Percentiles rank a stretch among this genome's conserved stretches.
Evolutionary conservation across 2,329 filamentous ascomycete genomes (phyloP).

Genomic region (Setomelanomma holmii): DNA sequence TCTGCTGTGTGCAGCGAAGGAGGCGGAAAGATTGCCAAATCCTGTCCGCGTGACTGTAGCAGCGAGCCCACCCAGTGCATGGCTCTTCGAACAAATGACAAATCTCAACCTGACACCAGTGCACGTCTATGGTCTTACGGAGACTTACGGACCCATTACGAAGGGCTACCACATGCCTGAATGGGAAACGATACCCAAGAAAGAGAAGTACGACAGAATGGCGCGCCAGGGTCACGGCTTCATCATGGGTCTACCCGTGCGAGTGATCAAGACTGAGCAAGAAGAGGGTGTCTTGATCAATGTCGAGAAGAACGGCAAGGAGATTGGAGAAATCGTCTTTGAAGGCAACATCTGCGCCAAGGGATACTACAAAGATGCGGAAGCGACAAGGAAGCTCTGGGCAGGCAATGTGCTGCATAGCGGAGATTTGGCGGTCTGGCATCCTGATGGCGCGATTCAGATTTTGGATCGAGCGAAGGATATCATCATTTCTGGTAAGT

Average conservation of each 20-base stretch:
- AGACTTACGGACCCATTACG: conserved; percentile 95
- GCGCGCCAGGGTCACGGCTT: conserved; percentile 94
- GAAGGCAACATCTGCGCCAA: conserved; percentile 89
- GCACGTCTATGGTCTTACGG: conserved; percentile 86
- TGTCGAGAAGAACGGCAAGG: conserved; percentile 72
- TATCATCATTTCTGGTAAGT: conserved; percentile 90
- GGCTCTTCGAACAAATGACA: conserved; percentile 94
- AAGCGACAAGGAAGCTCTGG: conserved; percentile 86
- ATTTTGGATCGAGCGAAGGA: conserved; percentile 95
- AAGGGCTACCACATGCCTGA: conserved; percentile 87
- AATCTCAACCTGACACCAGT: conserved; percentile 85
- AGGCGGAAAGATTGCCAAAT: conserved; percentile 72
- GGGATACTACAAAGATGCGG: conserved; percentile 89
- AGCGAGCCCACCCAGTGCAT: conserved; percentile 85
- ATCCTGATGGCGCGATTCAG: conserved; percentile 87
- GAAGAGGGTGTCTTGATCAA: conserved; percentile 71
- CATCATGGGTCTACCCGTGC: conserved; percentile 78
- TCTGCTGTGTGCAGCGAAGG: conserved; percentile 79
- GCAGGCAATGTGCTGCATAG: conserved; percentile 85
- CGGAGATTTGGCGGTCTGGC: conserved; percentile 92
- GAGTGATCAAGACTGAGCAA: conserved; percentile 81
- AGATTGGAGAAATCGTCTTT: conserved; percentile 87
- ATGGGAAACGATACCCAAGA: conserved; percentile 77
- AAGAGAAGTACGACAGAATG: conserved; percentile 88
- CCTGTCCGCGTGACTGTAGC: conserved; percentile 90